Conservation (phyloP, 768 basidiomycete species). For the Mycena epipterygia region DNA sequence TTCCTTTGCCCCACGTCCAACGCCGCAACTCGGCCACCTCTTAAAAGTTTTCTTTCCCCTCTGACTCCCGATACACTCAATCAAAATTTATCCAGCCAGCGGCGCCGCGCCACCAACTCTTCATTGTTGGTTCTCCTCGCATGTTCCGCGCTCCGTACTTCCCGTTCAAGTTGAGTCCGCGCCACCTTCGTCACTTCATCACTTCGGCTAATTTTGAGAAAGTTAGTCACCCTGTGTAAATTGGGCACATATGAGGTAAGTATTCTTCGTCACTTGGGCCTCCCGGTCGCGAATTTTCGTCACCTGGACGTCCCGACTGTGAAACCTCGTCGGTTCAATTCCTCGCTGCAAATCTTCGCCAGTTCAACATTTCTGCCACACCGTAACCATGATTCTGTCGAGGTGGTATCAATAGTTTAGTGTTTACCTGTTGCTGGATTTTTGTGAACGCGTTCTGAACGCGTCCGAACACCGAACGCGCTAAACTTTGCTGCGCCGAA, state of each 20-base stretch:
- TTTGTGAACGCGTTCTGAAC: neutral
- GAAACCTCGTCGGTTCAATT: conserved; percentile 13
- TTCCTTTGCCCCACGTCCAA: conserved; percentile 5
- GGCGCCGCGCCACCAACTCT: too few species aligned
- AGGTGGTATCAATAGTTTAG: neutral
- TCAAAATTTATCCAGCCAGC: too few species aligned
- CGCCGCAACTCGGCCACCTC: conserved; percentile 1
- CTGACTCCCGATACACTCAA: too few species aligned
- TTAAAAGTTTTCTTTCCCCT: conserved; percentile 5
- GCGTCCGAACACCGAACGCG: too few species aligned
- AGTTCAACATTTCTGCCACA: conserved; percentile 15
- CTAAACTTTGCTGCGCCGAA: too few species aligned
- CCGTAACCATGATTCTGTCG: neutral
- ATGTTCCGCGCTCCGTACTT: too few species aligned
- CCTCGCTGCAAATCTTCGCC: conserved; percentile 15
- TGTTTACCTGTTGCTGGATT: neutral
- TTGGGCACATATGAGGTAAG: conserved; percentile 9
- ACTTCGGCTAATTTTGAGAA: conserved; percentile 21
- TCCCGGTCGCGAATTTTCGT: conserved; percentile 5
- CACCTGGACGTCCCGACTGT: neutral
- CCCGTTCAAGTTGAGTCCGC: neutral
- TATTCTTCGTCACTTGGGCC: conserved; percentile 19
- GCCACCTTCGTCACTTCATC: conserved; percentile 22
- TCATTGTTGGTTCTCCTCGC: too few species aligned
- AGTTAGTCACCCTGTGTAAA: conserved; percentile 11